Percentiles rank a stretch among this genome's conserved stretches.
phyloP scores from a whole-genome alignment of 1,284 basidiomycete species.

The Malassezia vespertilionis region DNA sequence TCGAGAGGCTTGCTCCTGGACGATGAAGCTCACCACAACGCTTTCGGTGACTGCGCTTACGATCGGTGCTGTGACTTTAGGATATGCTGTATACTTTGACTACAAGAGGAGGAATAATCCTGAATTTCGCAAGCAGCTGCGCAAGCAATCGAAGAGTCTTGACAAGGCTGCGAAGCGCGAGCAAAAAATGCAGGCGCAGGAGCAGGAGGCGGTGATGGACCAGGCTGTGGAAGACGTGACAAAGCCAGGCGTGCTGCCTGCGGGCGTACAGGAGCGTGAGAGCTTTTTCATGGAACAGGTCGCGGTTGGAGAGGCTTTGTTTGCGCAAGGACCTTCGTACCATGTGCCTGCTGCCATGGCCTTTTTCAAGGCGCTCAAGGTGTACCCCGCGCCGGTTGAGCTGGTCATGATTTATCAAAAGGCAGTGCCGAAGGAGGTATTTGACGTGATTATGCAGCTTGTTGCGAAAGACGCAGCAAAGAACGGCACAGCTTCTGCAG shows the following conservation, averaged over 20 bases:
- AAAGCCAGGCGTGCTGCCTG: constrained; percentile 50
- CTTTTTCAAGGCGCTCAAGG: constrained; percentile 85
- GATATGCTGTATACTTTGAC: constrained; percentile 65
- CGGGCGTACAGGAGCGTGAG: constrained; percentile 56
- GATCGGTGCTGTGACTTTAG: constrained; percentile 30
- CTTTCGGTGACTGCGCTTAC: constrained; percentile 10
- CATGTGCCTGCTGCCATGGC: constrained; percentile 61
- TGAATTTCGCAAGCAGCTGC: constrained; percentile 77
- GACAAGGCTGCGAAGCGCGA: constrained; percentile 55
- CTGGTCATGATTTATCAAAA: constrained; percentile 70
- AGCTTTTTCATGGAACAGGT: constrained; percentile 73
- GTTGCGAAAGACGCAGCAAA: constrained; percentile 72
- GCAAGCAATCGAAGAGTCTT: constrained; percentile 56
- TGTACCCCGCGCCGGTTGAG: constrained; percentile 85
- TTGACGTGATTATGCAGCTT: constrained; percentile 80
- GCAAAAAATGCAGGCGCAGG: constrained; percentile 32
- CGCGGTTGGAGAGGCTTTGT: constrained; percentile 72
- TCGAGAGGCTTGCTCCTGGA: not conserved
- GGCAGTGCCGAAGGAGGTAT: constrained; percentile 73
- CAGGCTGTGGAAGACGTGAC: constrained; percentile 26
- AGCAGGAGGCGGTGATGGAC: constrained; percentile 26
- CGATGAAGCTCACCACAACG: constrained; percentile 12
- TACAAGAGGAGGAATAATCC: constrained; percentile 79
- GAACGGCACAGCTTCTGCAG: constrained; percentile 14
- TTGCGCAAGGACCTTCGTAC: constrained; percentile 57